A percentile compares a stretch with the other conserved stretches of the same genome.
phyloP scores from a whole-genome alignment of 768 basidiomycete genomes.

The Podaxis sp. region DNA sequence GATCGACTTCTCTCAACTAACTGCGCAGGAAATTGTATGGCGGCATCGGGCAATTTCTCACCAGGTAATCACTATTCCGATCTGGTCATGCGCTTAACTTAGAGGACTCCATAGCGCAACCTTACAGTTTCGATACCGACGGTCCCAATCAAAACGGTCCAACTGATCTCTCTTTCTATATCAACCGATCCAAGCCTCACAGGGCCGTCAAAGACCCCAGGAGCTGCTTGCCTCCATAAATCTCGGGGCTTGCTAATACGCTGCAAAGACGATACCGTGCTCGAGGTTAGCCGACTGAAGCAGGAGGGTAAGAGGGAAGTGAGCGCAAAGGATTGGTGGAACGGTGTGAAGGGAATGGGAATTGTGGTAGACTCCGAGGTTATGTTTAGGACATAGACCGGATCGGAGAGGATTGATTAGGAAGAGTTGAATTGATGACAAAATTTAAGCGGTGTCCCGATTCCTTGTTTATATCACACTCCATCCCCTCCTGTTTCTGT shows the following conservation, averaged over 20 bases:
- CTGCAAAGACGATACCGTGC: conserved; percentile 51
- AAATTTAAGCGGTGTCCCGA: neutral
- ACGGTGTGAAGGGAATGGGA: conserved; percentile 46
- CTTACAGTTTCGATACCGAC: conserved; percentile 21
- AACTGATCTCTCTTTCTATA: conserved; percentile 33
- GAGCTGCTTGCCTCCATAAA: conserved; percentile 44
- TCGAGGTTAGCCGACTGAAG: conserved; percentile 58
- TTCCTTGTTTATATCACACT: neutral
- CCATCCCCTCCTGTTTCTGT: neutral
- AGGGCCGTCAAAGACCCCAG: conserved; percentile 28
- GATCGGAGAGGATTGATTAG: conserved; percentile 6
- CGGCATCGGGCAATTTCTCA: conserved; percentile 67
- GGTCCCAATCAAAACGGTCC: conserved; percentile 32
- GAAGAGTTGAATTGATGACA: conserved; percentile 12
- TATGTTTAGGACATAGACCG: conserved; percentile 7
- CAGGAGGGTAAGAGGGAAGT: conserved; percentile 59
- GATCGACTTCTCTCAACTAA: conserved; percentile 57
- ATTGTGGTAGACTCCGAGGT: conserved; percentile 12
- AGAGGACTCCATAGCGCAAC: conserved; percentile 15
- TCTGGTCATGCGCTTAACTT: conserved; percentile 32
- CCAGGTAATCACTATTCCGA: conserved; percentile 44
- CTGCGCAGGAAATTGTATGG: conserved; percentile 54
- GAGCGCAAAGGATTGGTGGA: conserved; percentile 75
- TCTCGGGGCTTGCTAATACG: conserved; percentile 45
- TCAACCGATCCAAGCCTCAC: conserved; percentile 4